phyloP scores from a whole-genome alignment of 192 early-diverging fungal species.

The Paraglomus brasilianum region DNA sequence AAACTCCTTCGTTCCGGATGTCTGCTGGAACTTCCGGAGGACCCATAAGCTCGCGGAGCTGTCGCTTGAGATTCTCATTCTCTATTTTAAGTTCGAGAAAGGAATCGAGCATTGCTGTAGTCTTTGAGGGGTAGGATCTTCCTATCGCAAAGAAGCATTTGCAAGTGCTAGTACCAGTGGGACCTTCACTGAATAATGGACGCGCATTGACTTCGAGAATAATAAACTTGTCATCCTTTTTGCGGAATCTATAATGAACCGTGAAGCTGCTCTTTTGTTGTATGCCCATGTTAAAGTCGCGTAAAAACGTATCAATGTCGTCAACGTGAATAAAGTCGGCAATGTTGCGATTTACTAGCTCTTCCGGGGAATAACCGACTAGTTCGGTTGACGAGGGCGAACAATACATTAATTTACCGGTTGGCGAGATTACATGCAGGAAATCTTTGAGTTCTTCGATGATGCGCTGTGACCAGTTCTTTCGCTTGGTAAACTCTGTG shows the following conservation, averaged over 20 bases:
- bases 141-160: slow-evolving; percentile 48
- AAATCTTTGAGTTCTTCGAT: slow-evolving; percentile 46
- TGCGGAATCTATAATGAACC: slow-evolving; percentile 44
- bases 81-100: slow-evolving; percentile 50
- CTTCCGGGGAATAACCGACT: slow-evolving; percentile 47
- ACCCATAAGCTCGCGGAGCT: slow-evolving; percentile 32
- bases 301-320: slow-evolving; percentile 46
- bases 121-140: slow-evolving; percentile 43
- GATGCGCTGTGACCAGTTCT: slow-evolving; percentile 50
- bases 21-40: slow-evolving; percentile 31
- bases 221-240: slow-evolving; percentile 44
- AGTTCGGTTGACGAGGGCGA: slow-evolving; percentile 44
- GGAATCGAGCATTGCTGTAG: slow-evolving; percentile 42
- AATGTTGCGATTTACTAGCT: slow-evolving; percentile 44
- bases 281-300: slow-evolving; percentile 45
- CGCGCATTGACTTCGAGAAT: slow-evolving; percentile 47
- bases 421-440: slow-evolving; percentile 48
- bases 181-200: slow-evolving; percentile 35
- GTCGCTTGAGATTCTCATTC: slow-evolving; percentile 40
- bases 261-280: slow-evolving; percentile 37
- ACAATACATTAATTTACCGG: slow-evolving; percentile 47
- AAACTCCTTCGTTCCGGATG: slow-evolving; percentile 14
- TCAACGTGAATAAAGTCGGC: slow-evolving; percentile 50
- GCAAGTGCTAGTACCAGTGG: slow-evolving; percentile 29
- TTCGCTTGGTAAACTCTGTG: slow-evolving; percentile 47